Evolutionary conservation across 768 basidiomycete genomes (phyloP).

Genomic region (Xerocomellus chrysenteron): DNA sequence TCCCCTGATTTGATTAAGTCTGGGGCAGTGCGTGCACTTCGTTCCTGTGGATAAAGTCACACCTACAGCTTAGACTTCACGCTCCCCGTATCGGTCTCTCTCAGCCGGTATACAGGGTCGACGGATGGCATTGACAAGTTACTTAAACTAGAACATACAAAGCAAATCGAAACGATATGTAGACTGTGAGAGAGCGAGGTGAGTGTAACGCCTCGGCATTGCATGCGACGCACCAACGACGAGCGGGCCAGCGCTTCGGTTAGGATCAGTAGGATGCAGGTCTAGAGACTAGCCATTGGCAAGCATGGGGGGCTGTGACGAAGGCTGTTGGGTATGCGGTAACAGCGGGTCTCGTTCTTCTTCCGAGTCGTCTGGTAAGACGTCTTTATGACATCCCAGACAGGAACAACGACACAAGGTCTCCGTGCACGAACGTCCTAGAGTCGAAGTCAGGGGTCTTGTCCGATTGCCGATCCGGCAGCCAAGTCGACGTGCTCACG

Average conservation of each 20-base stretch:
- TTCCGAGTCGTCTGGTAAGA: conserved; percentile 2
- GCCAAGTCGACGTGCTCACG: conserved; percentile 11
- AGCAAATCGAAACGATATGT: background rate
- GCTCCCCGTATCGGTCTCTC: too few relatives aligned
- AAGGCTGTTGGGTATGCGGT: conserved; percentile 19
- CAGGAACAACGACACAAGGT: conserved; percentile 25
- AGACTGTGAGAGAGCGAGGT: background rate
- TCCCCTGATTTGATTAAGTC: background rate
- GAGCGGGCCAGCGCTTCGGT: background rate
- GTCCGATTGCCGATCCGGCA: too few relatives aligned
- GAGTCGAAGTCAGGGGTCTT: too few relatives aligned
- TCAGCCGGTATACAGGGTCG: background rate
- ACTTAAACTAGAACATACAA: background rate
- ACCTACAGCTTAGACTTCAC: too few relatives aligned
- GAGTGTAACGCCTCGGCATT: background rate
- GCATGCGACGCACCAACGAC: background rate
- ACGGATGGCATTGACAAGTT: background rate
- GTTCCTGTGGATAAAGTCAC: background rate
- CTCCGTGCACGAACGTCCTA: conserved; percentile 25
- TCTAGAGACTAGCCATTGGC: background rate
- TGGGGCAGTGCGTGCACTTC: background rate
- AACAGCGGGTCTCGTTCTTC: conserved; percentile 25
- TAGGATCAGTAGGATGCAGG: background rate
- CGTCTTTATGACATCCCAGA: background rate
- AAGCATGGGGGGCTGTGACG: conserved; percentile 26